These are phyloP conservation scores for Puccinia polysora DNA, from an alignment of 1,284 basidiomycete genomes.

Conservation along the genomic window DNA sequence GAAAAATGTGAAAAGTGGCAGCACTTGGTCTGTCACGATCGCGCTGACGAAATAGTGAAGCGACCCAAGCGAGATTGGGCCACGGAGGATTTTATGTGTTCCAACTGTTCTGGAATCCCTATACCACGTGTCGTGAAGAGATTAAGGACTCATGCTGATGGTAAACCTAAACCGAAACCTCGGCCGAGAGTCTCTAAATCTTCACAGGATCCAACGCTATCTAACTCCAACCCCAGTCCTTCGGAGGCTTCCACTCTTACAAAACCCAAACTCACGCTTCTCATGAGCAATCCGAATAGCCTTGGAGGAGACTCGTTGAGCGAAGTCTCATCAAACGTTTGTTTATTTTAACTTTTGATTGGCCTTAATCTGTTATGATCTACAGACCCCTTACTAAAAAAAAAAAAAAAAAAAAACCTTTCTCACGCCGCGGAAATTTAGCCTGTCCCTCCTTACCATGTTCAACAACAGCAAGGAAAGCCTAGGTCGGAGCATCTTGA, in stretches of 20 bases:
- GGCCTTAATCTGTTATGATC: neutral
- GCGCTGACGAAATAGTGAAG: constrained; percentile 29
- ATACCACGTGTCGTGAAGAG: constrained; percentile 19
- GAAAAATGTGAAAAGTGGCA: constrained; percentile 42
- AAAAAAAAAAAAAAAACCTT: neutral
- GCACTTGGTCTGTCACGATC: constrained; percentile 33
- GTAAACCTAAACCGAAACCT: constrained; percentile 38
- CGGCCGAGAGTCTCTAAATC: constrained; percentile 26
- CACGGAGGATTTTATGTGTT: constrained; percentile 31
- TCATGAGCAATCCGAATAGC: constrained; percentile 30
- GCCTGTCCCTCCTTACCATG: too few species aligned
- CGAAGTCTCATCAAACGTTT: constrained; percentile 11
- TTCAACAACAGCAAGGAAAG: too few species aligned
- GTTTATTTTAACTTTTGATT: neutral
- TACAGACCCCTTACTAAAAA: neutral
- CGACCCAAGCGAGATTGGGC: constrained; percentile 24
- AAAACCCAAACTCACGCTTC: constrained; percentile 25
- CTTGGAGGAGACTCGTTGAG: constrained; percentile 10
- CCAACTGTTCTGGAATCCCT: constrained; percentile 38
- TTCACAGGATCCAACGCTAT: neutral
- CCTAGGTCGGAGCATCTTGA: too few species aligned
- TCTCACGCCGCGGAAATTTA: neutral
- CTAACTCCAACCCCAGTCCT: neutral
- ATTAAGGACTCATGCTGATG: constrained; percentile 35
- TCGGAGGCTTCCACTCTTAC: constrained; percentile 10